Base-by-base conservation (phyloP, 148 eudicot genomes). In the Chenopodium quinoa region DNA sequence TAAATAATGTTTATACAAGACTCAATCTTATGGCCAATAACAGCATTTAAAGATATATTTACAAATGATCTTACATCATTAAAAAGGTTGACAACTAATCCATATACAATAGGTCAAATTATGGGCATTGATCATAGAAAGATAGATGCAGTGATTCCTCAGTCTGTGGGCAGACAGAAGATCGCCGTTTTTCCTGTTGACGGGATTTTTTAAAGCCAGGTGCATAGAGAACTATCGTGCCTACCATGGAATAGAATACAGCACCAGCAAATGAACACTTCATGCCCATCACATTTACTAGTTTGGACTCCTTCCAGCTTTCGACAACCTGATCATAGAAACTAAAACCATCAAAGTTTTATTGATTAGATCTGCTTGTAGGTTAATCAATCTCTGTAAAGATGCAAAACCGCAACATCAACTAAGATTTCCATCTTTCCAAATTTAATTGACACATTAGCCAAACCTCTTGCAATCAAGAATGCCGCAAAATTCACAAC, bases 251-350 rank as follows among this genome's bases (percentile, higher is more conserved):
- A 66, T 63, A 27, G 73, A 13, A 75, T 48, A 64, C 66, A 50
- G 62, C 79, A 76, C 77, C 54, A 32, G 16, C 25, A 29, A 7
- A 31, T 73, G 78, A 47, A 83, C n/a, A 27, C 48, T 79, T 78
- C 85, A 80, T 34, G 73, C 12, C n/a, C 58, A 63, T 63, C 77
- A 82, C 65, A 71, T 48, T 71, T 34, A 54, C 40, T 54, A 65
- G 63, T 67, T 67, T 58, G 66, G 78, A 78, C 75, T 79, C 67
- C 78, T 83, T 78, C 82, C 63, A 62, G 71, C 54, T 71, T 82
- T 71, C 71, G 84, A 82, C 77, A 77, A 70, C 71, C 32, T 25
- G 63, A 37, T 62, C 40, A 71, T 79, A 70, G 20, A 66, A 78
- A 50, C 65, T 75, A 6, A 19, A 64, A 50, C 47, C 73, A 66